Conservation (phyloP, 2,329 filamentous ascomycete genomes). For the Fusarium paranaense region DNA sequence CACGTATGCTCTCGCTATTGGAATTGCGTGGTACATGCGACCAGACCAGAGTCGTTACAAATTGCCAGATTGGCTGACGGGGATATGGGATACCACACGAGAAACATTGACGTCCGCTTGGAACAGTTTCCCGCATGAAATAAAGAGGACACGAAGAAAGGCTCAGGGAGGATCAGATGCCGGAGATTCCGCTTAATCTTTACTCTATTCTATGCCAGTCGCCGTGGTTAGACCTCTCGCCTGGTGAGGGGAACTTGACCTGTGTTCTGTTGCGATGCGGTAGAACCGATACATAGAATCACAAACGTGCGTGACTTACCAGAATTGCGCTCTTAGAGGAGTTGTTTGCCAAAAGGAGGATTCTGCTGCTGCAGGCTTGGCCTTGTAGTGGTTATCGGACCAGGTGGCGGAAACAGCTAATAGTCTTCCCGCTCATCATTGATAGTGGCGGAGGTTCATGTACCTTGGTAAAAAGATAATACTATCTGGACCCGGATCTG, state of each 20-base stretch:
- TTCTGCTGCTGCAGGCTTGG: neutral
- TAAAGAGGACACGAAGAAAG: neutral
- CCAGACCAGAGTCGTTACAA: neutral
- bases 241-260: neutral
- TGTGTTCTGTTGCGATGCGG: neutral
- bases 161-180: neutral
- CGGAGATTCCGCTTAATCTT: neutral
- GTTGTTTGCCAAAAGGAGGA: neutral
- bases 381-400: neutral
- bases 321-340: neutral
- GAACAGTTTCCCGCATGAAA: neutral
- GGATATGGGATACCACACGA: neutral
- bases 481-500: fast-evolving
- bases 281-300: neutral
- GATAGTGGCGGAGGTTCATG: neutral
- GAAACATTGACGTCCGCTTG: neutral
- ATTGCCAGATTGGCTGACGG: neutral
- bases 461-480: neutral
- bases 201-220: neutral
- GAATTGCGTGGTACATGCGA: neutral
- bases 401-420: neutral
- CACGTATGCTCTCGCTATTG: neutral
- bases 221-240: neutral
- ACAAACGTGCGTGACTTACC: neutral
- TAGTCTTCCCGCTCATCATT: neutral